Conservation (phyloP, 2,329 filamentous ascomycete species). For the Zasmidium citrigriseum region DNA sequence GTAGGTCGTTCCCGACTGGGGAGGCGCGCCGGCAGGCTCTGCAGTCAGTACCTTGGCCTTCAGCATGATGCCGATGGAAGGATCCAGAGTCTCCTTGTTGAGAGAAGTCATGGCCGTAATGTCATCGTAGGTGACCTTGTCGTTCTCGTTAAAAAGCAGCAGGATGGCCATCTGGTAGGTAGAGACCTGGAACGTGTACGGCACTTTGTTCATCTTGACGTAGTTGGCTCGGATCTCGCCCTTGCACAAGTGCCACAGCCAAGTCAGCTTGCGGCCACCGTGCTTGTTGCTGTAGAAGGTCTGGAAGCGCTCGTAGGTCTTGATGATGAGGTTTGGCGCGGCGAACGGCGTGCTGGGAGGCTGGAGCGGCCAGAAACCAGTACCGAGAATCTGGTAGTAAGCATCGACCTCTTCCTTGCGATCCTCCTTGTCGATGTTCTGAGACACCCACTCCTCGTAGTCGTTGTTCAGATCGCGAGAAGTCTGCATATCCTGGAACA, state of each 20-base stretch:
- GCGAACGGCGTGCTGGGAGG: slow-evolving; percentile 86
- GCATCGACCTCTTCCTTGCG: slow-evolving; percentile 76
- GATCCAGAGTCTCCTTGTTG: slow-evolving; percentile 79
- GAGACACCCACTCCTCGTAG: slow-evolving; percentile 76
- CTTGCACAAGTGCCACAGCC: slow-evolving; percentile 98
- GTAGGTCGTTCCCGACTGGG: slow-evolving; percentile 76
- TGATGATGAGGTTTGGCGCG: slow-evolving; percentile 79
- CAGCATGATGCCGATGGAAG: slow-evolving; percentile 79
- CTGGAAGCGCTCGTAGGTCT: slow-evolving; percentile 85
- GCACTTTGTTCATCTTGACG: slow-evolving; percentile 81
- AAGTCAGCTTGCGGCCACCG: slow-evolving; percentile 91
- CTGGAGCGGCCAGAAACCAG: slow-evolving; percentile 93
- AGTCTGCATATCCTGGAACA: slow-evolving; percentile 99
- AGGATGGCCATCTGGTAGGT: slow-evolving; percentile 98
- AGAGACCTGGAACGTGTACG: slow-evolving; percentile 95
- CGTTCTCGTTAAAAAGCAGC: slow-evolving; percentile 89
- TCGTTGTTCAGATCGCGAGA: slow-evolving; percentile 93
- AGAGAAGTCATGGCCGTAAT: slow-evolving; percentile 80
- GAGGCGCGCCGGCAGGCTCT: slow-evolving; percentile 71
- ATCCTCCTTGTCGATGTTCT: slow-evolving; percentile 64
- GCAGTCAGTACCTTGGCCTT: slow-evolving; percentile 88
- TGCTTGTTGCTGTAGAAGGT: slow-evolving; percentile 96
- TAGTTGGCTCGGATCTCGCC: slow-evolving; percentile 95
- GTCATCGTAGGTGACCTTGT: slow-evolving; percentile 82
- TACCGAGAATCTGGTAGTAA: slow-evolving; percentile 88